Conservation (phyloP, 2,329 filamentous ascomycete species). For the Calonectria montana region DNA sequence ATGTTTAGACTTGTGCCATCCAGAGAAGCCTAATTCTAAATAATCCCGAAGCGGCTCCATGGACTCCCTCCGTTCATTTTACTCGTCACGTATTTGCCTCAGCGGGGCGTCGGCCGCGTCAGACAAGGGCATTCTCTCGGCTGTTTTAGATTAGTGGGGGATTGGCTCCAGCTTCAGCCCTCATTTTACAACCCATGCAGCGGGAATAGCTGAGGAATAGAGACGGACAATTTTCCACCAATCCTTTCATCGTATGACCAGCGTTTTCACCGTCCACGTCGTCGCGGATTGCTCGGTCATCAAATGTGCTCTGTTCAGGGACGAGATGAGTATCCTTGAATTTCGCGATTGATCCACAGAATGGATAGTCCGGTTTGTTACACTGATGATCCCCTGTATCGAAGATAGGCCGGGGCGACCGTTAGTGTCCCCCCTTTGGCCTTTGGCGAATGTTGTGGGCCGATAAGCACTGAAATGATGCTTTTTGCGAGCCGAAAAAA, state of each 20-base stretch:
- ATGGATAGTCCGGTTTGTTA: background rate
- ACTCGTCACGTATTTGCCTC: background rate
- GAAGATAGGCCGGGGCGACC: background rate
- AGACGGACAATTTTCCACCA: background rate
- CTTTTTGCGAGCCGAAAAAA: background rate
- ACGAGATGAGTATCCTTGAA: background rate
- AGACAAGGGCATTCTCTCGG: background rate
- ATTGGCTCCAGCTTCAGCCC: background rate
- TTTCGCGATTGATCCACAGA: background rate
- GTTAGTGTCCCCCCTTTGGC: background rate
- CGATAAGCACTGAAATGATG: background rate
- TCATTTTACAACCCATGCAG: conserved; percentile 1
- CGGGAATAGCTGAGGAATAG: background rate
- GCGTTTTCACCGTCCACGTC: background rate
- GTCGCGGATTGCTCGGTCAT: background rate
- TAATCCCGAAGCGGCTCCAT: background rate
- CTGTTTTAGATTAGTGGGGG: conserved; percentile 1
- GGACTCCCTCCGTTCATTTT: background rate
- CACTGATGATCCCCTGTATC: background rate
- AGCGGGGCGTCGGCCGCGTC: background rate
- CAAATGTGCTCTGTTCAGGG: background rate
- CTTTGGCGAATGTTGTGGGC: background rate
- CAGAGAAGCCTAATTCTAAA: background rate
- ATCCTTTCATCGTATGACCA: background rate
- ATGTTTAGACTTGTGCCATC: background rate